Evolutionary conservation across 2,329 filamentous ascomycete species (phyloP).

Genomic region (Ilyonectria sp.): DNA sequence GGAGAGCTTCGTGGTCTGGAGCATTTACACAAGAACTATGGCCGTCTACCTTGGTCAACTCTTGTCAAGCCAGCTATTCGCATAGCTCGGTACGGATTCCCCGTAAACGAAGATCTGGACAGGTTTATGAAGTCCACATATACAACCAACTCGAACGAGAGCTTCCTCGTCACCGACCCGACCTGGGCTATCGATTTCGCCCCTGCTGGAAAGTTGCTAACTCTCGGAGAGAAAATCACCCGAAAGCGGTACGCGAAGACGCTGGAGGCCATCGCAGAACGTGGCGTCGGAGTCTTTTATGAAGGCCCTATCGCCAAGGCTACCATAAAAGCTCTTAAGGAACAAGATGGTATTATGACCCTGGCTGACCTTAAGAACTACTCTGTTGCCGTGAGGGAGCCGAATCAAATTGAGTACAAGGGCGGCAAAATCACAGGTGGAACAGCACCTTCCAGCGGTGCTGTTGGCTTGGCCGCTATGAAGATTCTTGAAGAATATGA

Average conservation of each 20-base stretch:
- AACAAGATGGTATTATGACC: slow-evolving; percentile 82
- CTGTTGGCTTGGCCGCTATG: slow-evolving; percentile 81
- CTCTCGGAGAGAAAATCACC: slow-evolving; percentile 81
- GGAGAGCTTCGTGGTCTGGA: slow-evolving; percentile 82
- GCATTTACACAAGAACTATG: slow-evolving; percentile 79
- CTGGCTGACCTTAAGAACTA: slow-evolving; percentile 81
- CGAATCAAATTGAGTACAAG: slow-evolving; percentile 74
- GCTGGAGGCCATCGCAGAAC: slow-evolving; percentile 76
- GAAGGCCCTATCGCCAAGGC: slow-evolving; percentile 77
- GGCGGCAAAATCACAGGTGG: slow-evolving; percentile 78
- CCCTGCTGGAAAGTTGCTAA: slow-evolving; percentile 77
- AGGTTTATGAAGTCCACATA: slow-evolving; percentile 73
- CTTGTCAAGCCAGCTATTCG: slow-evolving; percentile 80
- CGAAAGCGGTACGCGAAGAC: slow-evolving; percentile 82
- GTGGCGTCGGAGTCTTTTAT: slow-evolving; percentile 80
- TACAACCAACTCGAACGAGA: slow-evolving; percentile 58
- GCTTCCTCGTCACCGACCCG: slow-evolving; percentile 78
- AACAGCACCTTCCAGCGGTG: slow-evolving; percentile 81
- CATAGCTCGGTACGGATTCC: slow-evolving; percentile 81
- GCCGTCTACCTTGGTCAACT: slow-evolving; percentile 73
- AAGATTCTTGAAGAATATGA: slow-evolving; percentile 46
- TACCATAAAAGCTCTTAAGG: slow-evolving; percentile 76
- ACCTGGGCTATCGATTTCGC: slow-evolving; percentile 90
- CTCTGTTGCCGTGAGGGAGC: slow-evolving; percentile 73
- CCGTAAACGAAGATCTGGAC: slow-evolving; percentile 78